These are phyloP conservation scores for Phoma sp. DNA, from an alignment of 2,329 filamentous ascomycete species.

Conservation along the genomic window DNA sequence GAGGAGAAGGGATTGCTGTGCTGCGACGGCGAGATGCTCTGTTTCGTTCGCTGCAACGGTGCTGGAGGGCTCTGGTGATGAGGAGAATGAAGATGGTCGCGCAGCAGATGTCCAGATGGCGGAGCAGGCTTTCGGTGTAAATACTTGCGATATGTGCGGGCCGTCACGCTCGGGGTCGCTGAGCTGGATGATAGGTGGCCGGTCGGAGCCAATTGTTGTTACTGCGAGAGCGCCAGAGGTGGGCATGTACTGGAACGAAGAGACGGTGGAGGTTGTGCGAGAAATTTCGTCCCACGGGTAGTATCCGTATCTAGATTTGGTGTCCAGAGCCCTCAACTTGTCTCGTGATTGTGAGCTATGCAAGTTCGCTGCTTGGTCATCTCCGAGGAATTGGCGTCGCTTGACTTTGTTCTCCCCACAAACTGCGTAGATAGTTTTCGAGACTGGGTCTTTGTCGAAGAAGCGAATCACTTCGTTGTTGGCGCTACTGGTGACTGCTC, in stretches of 20 bases:
- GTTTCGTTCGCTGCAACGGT: constrained; percentile 27
- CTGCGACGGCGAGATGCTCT: constrained; percentile 43
- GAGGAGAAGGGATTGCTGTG: constrained; percentile 33
- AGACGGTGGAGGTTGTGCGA: constrained; percentile 37
- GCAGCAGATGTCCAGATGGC: constrained; percentile 40
- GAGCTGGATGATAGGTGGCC: constrained; percentile 36
- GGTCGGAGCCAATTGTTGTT: constrained; percentile 39
- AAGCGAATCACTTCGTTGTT: constrained; percentile 21
- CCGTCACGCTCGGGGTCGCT: constrained; percentile 34
- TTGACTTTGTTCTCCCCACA: constrained; percentile 33
- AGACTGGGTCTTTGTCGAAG: constrained; percentile 38
- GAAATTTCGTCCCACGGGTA: constrained; percentile 31
- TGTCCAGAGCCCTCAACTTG: constrained; percentile 4
- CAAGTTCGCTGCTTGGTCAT: constrained; percentile 3
- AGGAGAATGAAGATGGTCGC: constrained; percentile 25
- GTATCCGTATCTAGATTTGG: constrained; percentile 23
- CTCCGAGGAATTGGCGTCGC: constrained; percentile 12
- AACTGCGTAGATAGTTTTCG: constrained; percentile 32
- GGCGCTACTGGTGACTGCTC: constrained; percentile 18
- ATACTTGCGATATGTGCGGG: constrained; percentile 36
- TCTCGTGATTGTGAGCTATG: background rate
- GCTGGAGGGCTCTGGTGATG: constrained; percentile 14
- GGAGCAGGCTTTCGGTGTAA: constrained; percentile 31
- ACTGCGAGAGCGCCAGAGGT: constrained; percentile 36
- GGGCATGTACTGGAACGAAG: constrained; percentile 39